Evolutionary conservation across 768 basidiomycete species (phyloP), one percentile per base, ranked within the genome.

Genomic region (Termitomyces sp.): DNA sequence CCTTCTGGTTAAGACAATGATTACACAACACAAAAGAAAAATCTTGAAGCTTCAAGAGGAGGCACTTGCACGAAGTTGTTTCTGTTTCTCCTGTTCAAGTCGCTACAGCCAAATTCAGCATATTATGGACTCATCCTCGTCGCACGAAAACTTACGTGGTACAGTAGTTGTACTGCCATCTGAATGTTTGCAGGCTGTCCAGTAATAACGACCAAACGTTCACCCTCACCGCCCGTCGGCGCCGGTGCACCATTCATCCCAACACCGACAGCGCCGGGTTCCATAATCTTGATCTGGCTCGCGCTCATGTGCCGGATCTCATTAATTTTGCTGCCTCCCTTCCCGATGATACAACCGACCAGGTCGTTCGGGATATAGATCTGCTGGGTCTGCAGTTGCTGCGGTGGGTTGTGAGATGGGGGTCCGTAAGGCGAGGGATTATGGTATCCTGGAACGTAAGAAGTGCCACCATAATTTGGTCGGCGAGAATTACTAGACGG

Each of bases 341-440:
- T 98, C 44, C 97, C 97, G 64, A 99, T 99, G 73, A 99, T 94
- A 62, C 90, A 92, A 12, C 93, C 96, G 24, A 99, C 97, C 28
- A 98, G 81, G 66, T 97, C 93, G 68, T 98, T 98, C 7, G 97
- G 97, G 62, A 99, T 97, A 71, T 90, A 99, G 61, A 99, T 97
- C 70, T 98, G 94, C 68, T 99, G 97, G 4, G 94, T 97, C 72
- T 97, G 94, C 55, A 95, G 72, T 68, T 90, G 88, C 65, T 83
- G 83, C 5, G 84, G 81, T 29, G 85, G 82, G 62, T 83, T 81
- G 44, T 84, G 83, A n/a, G 77, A 70, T 16, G 75, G 73, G 34
- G 70, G 62, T 20, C 68, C 69, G 57, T 81, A 84, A 6, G 79
- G 76, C 51, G 77, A 74, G 37, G 79, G 76, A 52, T 78, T 77